These are phyloP conservation scores for Colletotrichum coccodes DNA, from an alignment of 2,329 filamentous ascomycete species.

Conservation along the genomic window DNA sequence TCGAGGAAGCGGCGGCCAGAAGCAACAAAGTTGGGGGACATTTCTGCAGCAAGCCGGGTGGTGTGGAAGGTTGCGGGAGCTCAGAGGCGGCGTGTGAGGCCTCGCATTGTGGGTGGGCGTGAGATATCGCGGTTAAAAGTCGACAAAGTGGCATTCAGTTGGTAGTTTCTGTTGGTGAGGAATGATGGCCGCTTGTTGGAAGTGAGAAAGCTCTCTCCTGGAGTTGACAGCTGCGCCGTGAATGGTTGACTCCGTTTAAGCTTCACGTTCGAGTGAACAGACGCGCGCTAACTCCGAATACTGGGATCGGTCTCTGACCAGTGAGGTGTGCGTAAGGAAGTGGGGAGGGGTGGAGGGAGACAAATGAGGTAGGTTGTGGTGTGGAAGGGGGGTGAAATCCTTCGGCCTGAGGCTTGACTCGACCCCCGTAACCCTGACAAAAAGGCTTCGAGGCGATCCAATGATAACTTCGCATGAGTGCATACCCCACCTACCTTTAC, in stretches of 20 bases:
- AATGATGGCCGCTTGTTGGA: slow-evolving; percentile 19
- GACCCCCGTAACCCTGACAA: not conserved
- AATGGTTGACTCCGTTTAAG: slow-evolving; percentile 22
- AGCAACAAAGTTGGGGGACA: slow-evolving; percentile 18
- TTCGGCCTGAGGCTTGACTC: not conserved
- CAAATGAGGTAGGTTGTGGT: not conserved
- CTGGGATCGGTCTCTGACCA: not conserved
- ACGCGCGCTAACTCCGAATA: slow-evolving; percentile 17
- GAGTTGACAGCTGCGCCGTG: slow-evolving; percentile 2
- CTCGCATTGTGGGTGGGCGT: slow-evolving; percentile 13
- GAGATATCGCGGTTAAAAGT: slow-evolving; percentile 9
- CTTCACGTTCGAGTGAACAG: slow-evolving; percentile 13
- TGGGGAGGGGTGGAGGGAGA: not conserved
- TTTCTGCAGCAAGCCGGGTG: slow-evolving; percentile 20
- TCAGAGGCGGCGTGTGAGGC: not conserved
- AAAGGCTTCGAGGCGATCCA: slow-evolving; percentile 2
- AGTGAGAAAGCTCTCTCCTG: slow-evolving; percentile 1
- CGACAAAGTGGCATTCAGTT: not conserved
- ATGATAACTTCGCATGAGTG: not conserved
- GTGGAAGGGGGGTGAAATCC: not conserved
- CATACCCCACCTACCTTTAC: not conserved
- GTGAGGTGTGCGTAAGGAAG: not conserved
- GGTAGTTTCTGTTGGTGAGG: slow-evolving; percentile 10
- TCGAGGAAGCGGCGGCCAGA: slow-evolving; percentile 5
- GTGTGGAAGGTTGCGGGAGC: slow-evolving; percentile 2